phyloP scores from a whole-genome alignment of 352 stramenopile species.

The Thalassiosira exigua region DNA sequence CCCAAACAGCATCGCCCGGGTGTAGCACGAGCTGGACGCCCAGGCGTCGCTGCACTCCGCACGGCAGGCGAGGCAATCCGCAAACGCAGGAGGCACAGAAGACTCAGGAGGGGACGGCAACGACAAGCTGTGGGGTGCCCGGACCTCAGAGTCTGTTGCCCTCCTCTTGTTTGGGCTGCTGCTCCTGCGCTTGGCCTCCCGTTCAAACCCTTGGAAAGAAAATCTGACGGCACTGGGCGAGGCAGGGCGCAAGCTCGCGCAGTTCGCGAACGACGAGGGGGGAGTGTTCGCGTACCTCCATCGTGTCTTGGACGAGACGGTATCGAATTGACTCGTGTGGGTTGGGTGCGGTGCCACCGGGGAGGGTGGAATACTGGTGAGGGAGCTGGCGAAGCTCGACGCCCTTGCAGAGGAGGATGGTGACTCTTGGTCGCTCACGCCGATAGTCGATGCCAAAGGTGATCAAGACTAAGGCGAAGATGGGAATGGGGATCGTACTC shows the following conservation, averaged over 20 bases:
- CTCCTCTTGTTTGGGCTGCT: conserved; percentile 70
- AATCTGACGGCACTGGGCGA: conserved; percentile 22
- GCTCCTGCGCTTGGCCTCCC: conserved; percentile 42
- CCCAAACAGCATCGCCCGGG: too few relatives aligned
- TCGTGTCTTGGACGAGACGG: conserved; percentile 43
- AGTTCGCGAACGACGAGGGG: conserved; percentile 65
- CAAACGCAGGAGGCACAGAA: conserved; percentile 14
- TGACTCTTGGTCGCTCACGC: too few relatives aligned
- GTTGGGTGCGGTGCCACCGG: too few relatives aligned
- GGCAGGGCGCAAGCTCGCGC: conserved; percentile 37
- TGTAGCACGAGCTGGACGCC: conserved; percentile 29
- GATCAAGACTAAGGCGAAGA: too few relatives aligned
- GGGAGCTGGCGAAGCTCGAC: too few relatives aligned
- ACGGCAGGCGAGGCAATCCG: conserved; percentile 27
- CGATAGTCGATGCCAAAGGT: too few relatives aligned
- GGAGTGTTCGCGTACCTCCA: conserved; percentile 68
- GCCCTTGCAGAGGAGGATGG: too few relatives aligned
- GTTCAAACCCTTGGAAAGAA: too few relatives aligned
- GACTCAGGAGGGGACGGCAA: too few relatives aligned
- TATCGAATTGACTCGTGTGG: conserved; percentile 46
- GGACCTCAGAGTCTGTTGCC: conserved; percentile 50
- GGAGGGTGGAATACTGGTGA: too few relatives aligned
- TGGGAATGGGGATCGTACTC: too few relatives aligned
- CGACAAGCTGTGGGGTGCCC: conserved; percentile 40
- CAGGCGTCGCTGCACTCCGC: conserved; percentile 23